Base-by-base conservation (phyloP, 192 early-diverging fungal genomes). In the Spizellomyces sp. region DNA sequence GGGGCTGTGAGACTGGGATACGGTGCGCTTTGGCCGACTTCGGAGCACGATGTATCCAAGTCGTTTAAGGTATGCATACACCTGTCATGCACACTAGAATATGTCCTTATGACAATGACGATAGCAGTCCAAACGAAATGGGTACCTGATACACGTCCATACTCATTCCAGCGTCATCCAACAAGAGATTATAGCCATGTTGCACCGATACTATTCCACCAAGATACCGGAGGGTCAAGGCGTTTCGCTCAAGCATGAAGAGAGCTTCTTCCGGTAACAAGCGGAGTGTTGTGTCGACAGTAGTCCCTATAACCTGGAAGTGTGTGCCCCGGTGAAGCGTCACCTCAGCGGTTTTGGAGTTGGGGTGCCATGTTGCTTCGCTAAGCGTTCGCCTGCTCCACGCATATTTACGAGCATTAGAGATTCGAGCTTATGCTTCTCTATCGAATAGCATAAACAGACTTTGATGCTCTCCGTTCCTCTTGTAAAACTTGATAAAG, bases 41-140 rank as follows among this genome's bases (percentile, higher is more conserved):
- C 47, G 46, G 58, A 67, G 48, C 5, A 74, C 64, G 12, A 45
- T 48, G 46, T 59, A 74, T 27, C 71, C 71, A 17, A 74, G 64
- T 17, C 71, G 52, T 58, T 67, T 66, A 12, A 74, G 46, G 60
- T 48, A 66, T 14, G 71, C 71, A 58, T 74, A 74, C 10, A 74
- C 50, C 70, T 71, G 36, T 15, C 9, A 42, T 60, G 27, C 27
- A 36, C 27, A 36, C 3, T 36, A 36, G n/a, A 36, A 0, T 36
- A 36, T 3, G 27, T 36, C 27, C 1, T 3, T 36, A 36, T 36
- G 27, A 36, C 27, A 36, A 36, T 36, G 27, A 36, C 27, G 27
- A 36, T 36, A 36, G 27, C 27, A 36, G 27, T 36, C 27, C 0
- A 36, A 36, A 2, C 27, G 27, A 36, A 3, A 36, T 2, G 27